phyloP scores from a whole-genome alignment of 768 basidiomycete species.

The Phaffia tasmanica region DNA sequence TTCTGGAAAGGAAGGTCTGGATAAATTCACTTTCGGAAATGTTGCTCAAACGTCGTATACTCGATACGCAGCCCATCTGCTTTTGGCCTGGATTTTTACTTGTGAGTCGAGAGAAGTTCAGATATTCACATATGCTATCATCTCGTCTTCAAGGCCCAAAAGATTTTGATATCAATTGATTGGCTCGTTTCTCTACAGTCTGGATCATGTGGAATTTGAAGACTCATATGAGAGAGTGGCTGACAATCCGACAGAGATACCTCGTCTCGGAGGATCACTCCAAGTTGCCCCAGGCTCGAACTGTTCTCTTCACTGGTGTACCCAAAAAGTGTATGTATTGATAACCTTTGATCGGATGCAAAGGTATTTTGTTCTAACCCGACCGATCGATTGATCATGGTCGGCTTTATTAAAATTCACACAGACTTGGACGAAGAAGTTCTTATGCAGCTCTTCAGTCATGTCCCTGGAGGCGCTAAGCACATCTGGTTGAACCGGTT shows the following conservation, averaged over 20 bases:
- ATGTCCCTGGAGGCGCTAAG: slow-evolving; percentile 79
- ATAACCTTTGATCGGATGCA: background rate
- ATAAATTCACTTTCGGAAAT: slow-evolving; percentile 72
- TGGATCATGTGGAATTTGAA: slow-evolving; percentile 80
- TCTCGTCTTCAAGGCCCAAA: background rate
- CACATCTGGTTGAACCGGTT: slow-evolving; percentile 85
- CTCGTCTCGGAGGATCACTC: slow-evolving; percentile 65
- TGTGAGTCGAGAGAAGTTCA: slow-evolving; percentile 42
- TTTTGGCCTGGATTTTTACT: slow-evolving; percentile 66
- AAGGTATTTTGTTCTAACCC: background rate
- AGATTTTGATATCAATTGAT: background rate
- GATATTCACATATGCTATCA: background rate
- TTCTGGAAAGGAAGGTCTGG: slow-evolving; percentile 48
- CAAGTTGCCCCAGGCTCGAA: slow-evolving; percentile 71
- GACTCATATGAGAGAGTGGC: slow-evolving; percentile 66
- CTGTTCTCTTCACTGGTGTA: slow-evolving; percentile 81
- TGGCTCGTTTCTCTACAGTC: slow-evolving; percentile 40
- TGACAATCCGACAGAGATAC: slow-evolving; percentile 67
- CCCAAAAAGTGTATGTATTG: slow-evolving; percentile 48
- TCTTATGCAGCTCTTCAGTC: slow-evolving; percentile 58
- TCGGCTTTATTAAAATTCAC: background rate
- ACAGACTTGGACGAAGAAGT: slow-evolving; percentile 54
- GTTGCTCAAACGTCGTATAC: slow-evolving; percentile 44
- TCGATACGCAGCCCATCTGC: slow-evolving; percentile 67
- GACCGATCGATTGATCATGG: background rate